A percentile compares a stretch with the other conserved stretches of the same genome.
phyloP scores from a whole-genome alignment of 495 filamentous ascomycete genomes.

The Parathielavia appendiculata region DNA sequence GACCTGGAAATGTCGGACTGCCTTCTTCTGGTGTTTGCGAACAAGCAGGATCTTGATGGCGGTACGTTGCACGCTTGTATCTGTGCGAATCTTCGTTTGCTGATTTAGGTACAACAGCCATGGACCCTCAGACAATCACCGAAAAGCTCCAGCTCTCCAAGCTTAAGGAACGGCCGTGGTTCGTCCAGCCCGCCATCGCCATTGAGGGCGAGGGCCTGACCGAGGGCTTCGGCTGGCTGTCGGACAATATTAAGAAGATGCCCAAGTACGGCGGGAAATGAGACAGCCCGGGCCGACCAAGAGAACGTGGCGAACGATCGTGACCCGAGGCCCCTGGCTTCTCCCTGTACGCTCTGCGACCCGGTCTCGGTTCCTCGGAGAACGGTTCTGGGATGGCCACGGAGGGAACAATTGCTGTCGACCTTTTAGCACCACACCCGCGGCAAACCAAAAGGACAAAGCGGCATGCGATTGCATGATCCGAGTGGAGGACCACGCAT shows the following conservation, averaged over 20 bases:
- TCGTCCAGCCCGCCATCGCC: conserved; percentile 91
- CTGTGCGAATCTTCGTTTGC: neutral
- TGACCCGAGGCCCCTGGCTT: neutral
- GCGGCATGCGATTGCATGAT: too few relatives aligned
- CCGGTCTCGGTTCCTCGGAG: too few relatives aligned
- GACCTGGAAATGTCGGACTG: conserved; percentile 98
- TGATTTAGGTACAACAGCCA: conserved; percentile 48
- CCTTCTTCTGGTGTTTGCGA: conserved; percentile 89
- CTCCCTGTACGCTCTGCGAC: too few relatives aligned
- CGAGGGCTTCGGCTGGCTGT: conserved; percentile 89
- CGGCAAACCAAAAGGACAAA: neutral
- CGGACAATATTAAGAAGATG: conserved; percentile 82
- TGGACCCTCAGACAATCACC: conserved; percentile 82
- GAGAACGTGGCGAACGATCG: neutral
- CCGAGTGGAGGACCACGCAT: too few relatives aligned
- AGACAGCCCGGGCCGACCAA: neutral
- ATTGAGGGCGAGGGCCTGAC: conserved; percentile 90
- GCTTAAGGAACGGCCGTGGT: conserved; percentile 91
- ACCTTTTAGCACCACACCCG: too few relatives aligned
- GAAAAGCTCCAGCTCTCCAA: conserved; percentile 76
- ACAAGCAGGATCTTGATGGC: conserved; percentile 89
- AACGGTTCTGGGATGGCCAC: too few relatives aligned
- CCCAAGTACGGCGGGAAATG: conserved; percentile 51
- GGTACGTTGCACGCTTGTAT: conserved; percentile 52
- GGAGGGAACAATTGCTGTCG: too few relatives aligned